These are phyloP conservation scores for Arthroderma sp. DNA, from an alignment of 2,329 filamentous ascomycete genomes.

Conservation along the genomic window DNA sequence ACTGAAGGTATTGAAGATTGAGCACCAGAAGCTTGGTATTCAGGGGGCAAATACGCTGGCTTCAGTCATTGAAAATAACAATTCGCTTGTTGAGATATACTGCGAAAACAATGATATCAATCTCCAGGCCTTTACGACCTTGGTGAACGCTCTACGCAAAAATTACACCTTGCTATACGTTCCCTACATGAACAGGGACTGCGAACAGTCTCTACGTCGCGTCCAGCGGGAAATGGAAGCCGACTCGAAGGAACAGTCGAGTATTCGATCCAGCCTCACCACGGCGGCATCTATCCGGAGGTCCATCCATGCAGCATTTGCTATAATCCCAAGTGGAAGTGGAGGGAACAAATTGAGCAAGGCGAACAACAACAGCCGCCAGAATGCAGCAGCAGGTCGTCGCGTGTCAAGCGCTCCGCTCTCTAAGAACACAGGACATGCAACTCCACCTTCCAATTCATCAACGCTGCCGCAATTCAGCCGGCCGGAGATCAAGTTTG, in stretches of 20 bases:
- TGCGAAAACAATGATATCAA: constrained; percentile 62
- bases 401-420: background rate
- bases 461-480: constrained; percentile 4
- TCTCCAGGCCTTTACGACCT: constrained; percentile 54
- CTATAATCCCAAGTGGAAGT: constrained; percentile 4
- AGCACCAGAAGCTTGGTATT: constrained; percentile 55
- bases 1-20: constrained; percentile 49
- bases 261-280: constrained; percentile 14
- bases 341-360: constrained; percentile 23
- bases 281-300: constrained; percentile 30
- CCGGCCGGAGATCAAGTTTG: constrained; percentile 2
- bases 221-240: constrained; percentile 44
- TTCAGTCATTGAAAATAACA: constrained; percentile 54
- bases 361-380: constrained; percentile 2
- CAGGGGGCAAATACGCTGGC: constrained; percentile 57
- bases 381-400: constrained; percentile 10
- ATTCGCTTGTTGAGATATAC: constrained; percentile 49
- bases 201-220: constrained; percentile 47
- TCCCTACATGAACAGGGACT: constrained; percentile 50
- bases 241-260: constrained; percentile 29
- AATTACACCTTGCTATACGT: constrained; percentile 52
- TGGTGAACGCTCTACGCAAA: constrained; percentile 54
- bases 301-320: constrained; percentile 29
- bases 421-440: background rate
- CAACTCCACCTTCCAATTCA: constrained; percentile 6